Evolutionary conservation across 2,329 filamentous ascomycete genomes (phyloP).

Genomic region (Pseudogymnoascus verrucosus): DNA sequence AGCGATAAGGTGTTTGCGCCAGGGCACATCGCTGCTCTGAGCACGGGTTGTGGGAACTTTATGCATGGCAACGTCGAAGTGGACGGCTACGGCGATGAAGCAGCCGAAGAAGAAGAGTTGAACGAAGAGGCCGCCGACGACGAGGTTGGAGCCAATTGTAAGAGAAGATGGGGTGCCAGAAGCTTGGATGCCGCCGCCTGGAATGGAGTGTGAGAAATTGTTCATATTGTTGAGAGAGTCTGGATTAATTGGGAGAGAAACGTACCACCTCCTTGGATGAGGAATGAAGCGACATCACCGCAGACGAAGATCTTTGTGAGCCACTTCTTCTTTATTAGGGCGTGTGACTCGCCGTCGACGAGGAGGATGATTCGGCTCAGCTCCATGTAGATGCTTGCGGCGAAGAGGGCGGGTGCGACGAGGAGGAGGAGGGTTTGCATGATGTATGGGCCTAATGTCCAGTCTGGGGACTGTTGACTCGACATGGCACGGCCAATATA

Average conservation of each 20-base stretch:
- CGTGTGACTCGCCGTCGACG: constrained; percentile 32
- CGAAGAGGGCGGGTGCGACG: constrained; percentile 34
- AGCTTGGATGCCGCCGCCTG: constrained; percentile 23
- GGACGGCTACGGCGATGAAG: constrained; percentile 36
- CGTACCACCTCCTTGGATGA: constrained; percentile 33
- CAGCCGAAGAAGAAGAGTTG: constrained; percentile 44
- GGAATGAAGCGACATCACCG: constrained; percentile 38
- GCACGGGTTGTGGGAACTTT: constrained; percentile 21
- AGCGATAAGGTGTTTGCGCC: constrained; percentile 32
- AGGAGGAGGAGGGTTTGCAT: constrained; percentile 30
- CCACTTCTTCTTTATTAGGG: constrained; percentile 33
- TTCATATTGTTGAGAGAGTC: too few species aligned
- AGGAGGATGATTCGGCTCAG: constrained; percentile 31
- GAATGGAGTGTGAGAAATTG: not conserved
- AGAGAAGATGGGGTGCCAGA: constrained; percentile 17
- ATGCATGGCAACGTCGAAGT: constrained; percentile 37
- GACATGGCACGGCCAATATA: constrained; percentile 25
- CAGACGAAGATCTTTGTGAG: constrained; percentile 40
- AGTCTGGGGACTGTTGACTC: constrained; percentile 19
- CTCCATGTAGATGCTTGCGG: constrained; percentile 35
- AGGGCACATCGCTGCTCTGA: constrained; percentile 2
- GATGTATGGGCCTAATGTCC: constrained; percentile 25
- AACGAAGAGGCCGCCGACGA: constrained; percentile 39
- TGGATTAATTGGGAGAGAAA: too few species aligned
- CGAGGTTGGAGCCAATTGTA: constrained; percentile 33